These are phyloP conservation scores for Xylaria bambusicola DNA, from an alignment of 495 filamentous ascomycete genomes.

Conservation along the genomic window DNA sequence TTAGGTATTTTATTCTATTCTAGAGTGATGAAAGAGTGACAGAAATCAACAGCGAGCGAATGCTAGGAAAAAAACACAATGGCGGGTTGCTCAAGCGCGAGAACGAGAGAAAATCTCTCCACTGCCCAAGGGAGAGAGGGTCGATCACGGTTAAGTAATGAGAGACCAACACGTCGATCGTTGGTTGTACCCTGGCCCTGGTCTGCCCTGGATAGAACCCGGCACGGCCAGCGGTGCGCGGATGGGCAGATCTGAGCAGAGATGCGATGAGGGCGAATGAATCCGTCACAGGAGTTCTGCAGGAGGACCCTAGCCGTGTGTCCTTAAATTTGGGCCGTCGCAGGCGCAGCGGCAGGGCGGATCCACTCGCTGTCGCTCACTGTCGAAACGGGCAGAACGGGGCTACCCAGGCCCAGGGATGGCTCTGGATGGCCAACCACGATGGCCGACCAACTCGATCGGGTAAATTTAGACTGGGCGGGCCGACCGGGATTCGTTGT, in stretches of 20 bases:
- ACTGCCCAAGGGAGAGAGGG: neutral
- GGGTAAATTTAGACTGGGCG: neutral
- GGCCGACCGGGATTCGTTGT: neutral
- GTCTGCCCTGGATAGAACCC: too few relatives aligned
- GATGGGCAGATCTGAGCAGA: too few relatives aligned
- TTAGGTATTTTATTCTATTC: too few relatives aligned
- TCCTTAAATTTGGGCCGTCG: slow-evolving; percentile 16
- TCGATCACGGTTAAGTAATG: neutral
- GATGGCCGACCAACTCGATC: slow-evolving; percentile 5
- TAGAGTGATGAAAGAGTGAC: slow-evolving; percentile 11
- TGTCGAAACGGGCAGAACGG: neutral
- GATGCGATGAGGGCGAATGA: slow-evolving; percentile 2
- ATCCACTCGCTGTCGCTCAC: neutral
- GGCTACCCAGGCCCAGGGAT: too few relatives aligned
- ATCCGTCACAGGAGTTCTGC: slow-evolving; percentile 12
- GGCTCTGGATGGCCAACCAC: slow-evolving; percentile 2
- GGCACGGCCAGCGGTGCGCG: neutral
- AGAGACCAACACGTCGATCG: slow-evolving; percentile 1
- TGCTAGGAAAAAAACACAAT: neutral
- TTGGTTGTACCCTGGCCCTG: neutral
- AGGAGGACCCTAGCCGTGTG: slow-evolving; percentile 4
- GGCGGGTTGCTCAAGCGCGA: neutral
- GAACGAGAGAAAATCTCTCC: neutral
- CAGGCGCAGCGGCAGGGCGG: neutral
- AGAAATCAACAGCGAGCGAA: neutral